Percentiles rank a stretch among this genome's conserved stretches.
Conservation (phyloP, 768 basidiomycete genomes). For the Tylopilus vinaceipallidus region DNA sequence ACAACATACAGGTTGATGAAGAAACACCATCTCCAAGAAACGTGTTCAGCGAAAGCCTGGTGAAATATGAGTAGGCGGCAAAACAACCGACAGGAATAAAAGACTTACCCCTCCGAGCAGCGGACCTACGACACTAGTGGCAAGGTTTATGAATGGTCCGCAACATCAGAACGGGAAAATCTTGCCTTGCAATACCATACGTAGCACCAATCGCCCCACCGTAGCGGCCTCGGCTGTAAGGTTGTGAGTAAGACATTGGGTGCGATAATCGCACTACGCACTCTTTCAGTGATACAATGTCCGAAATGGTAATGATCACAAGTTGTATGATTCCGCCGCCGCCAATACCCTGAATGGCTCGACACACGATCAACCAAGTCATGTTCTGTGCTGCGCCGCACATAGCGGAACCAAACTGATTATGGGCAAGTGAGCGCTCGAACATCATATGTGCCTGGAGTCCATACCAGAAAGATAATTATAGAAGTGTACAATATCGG, state of each 20-base stretch:
- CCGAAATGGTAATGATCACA: constrained; percentile 75
- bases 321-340: constrained; percentile 79
- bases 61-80: constrained; percentile 1
- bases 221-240: constrained; percentile 69
- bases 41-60: constrained; percentile 68
- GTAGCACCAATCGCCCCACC: constrained; percentile 72
- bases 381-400: constrained; percentile 81
- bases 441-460: not conserved
- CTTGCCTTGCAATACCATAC: constrained; percentile 64
- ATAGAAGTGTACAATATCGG: constrained; percentile 68
- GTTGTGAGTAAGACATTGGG: constrained; percentile 15
- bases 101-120: constrained; percentile 74
- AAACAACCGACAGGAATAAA: not conserved
- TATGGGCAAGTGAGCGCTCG: not conserved
- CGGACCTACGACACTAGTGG: constrained; percentile 65
- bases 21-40: constrained; percentile 84
- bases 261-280: constrained; percentile 31
- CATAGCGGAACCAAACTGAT: constrained; percentile 71
- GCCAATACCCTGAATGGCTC: constrained; percentile 83
- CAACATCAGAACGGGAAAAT: not conserved
- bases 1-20: constrained; percentile 67
- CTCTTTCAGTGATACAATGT: constrained; percentile 82
- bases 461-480: constrained; percentile 59
- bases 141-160: not conserved
- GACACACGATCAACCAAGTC: constrained; percentile 71